phyloP scores from a whole-genome alignment of 495 filamentous ascomycete genomes.

The Aspergillus nidulans region DNA sequence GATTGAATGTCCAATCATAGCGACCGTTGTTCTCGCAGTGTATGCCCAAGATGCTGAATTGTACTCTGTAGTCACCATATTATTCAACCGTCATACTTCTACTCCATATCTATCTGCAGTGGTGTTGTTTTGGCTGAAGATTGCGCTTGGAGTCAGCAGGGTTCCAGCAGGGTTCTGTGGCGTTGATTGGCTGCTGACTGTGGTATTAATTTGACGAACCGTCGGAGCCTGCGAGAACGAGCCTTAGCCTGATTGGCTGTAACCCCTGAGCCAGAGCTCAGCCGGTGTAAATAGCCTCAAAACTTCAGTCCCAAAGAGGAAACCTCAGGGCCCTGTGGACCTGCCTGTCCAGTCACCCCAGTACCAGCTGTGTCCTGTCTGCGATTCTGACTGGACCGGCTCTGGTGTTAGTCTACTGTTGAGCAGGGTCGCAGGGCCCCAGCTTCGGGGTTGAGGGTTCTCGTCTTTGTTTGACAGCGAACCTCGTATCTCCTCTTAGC shows the following conservation, averaged over 20 bases:
- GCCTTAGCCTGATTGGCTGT: slow-evolving; percentile 12
- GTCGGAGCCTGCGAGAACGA: slow-evolving; percentile 4
- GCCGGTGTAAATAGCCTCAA: slow-evolving; percentile 16
- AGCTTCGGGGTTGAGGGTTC: background rate
- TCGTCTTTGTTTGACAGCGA: slow-evolving; percentile 11
- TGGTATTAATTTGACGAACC: slow-evolving; percentile 13
- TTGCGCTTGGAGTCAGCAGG: background rate
- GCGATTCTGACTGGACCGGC: background rate
- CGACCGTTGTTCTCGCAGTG: background rate
- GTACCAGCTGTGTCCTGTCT: slow-evolving; percentile 19
- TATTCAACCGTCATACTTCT: background rate
- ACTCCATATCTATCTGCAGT: background rate
- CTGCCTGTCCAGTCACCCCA: too few relatives aligned
- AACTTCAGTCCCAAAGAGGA: slow-evolving; percentile 7
- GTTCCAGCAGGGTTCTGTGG: background rate
- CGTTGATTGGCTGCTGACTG: slow-evolving; percentile 6
- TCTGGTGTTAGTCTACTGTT: slow-evolving; percentile 10
- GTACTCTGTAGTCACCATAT: background rate
- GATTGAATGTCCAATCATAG: background rate
- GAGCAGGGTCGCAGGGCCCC: background rate
- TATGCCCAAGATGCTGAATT: background rate
- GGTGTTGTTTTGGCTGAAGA: background rate
- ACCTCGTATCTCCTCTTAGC: slow-evolving; percentile 12
- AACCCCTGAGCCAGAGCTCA: slow-evolving; percentile 12
- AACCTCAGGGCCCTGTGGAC: slow-evolving; percentile 11